phyloP scores from a whole-genome alignment of 352 stramenopile genomes.

The Pythium phragmitis region DNA sequence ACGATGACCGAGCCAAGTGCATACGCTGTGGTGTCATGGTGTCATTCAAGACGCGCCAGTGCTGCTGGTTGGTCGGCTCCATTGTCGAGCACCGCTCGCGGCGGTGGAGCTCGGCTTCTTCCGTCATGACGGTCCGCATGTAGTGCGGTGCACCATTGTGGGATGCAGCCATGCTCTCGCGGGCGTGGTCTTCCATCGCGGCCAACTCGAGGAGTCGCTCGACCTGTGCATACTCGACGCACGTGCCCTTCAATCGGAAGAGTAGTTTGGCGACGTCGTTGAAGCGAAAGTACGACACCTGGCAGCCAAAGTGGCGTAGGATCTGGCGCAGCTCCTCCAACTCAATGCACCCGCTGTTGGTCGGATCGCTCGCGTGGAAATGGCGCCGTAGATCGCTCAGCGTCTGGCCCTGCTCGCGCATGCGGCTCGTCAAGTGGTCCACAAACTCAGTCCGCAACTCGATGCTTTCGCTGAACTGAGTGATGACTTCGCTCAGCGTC shows the following conservation, averaged over 20 bases:
- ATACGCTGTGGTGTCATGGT: no score
- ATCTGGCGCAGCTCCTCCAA: constrained; percentile 23
- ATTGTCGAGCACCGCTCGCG: no score
- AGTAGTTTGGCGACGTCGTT: constrained; percentile 28
- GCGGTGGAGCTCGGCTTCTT: no score
- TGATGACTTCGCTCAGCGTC: constrained; percentile 9
- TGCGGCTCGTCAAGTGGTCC: constrained; percentile 10
- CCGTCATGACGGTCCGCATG: no score
- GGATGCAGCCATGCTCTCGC: neutral
- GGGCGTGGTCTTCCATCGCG: constrained; percentile 14
- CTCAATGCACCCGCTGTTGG: constrained; percentile 9
- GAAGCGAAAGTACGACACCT: constrained; percentile 31
- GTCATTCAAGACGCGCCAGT: no score
- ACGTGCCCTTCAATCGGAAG: constrained; percentile 17
- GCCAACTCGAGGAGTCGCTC: constrained; percentile 16
- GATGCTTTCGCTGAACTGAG: constrained; percentile 25
- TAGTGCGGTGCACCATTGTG: no score
- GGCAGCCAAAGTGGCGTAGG: constrained; percentile 20
- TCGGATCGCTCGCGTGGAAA: constrained; percentile 14
- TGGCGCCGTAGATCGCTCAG: constrained; percentile 4
- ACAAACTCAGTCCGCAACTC: constrained; percentile 27
- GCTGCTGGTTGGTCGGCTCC: no score
- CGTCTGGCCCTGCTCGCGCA: constrained; percentile 14
- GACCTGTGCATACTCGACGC: constrained; percentile 22
- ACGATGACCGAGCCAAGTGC: no score